Conservation (phyloP, 2,329 filamentous ascomycete genomes). For the Diplodia seriata region DNA sequence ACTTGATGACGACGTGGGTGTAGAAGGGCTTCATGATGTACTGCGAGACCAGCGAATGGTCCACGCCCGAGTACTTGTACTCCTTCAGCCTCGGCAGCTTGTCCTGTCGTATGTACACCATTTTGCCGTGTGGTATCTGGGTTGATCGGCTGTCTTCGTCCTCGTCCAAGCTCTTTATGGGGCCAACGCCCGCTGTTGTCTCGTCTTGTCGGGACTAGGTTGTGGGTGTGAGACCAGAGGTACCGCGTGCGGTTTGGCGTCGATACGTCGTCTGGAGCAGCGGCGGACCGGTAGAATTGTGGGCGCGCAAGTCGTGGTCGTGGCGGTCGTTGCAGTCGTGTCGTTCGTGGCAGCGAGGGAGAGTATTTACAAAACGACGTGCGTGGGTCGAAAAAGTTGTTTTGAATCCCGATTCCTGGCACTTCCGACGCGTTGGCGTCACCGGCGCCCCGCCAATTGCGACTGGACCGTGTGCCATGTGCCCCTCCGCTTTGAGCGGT, state of each 20-base stretch:
- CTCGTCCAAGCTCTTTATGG: slow-evolving; percentile 17
- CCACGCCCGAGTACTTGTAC: slow-evolving; percentile 95
- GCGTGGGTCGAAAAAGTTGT: slow-evolving; percentile 28
- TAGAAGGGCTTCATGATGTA: slow-evolving; percentile 99
- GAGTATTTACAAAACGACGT: slow-evolving; percentile 14
- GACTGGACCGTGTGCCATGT: slow-evolving; percentile 14
- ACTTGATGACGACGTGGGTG: slow-evolving; percentile 89
- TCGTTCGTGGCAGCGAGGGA: slow-evolving; percentile 15
- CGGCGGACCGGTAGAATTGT: neutral
- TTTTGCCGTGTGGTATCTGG: slow-evolving; percentile 50
- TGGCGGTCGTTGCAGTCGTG: slow-evolving; percentile 21
- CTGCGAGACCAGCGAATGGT: slow-evolving; percentile 86
- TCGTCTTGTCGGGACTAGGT: neutral
- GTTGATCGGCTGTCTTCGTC: neutral
- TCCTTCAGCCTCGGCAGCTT: slow-evolving; percentile 85
- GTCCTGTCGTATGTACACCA: slow-evolving; percentile 96
- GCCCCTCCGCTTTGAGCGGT: neutral
- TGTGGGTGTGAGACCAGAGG: neutral
- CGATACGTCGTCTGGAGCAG: neutral
- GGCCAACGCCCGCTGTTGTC: neutral
- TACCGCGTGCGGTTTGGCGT: neutral
- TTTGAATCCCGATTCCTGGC: slow-evolving; percentile 27
- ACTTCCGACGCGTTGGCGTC: slow-evolving; percentile 32
- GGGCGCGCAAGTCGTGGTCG: neutral
- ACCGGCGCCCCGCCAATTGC: slow-evolving; percentile 11